phyloP scores from a whole-genome alignment of 768 basidiomycete species.

The Leccinellum albellum region DNA sequence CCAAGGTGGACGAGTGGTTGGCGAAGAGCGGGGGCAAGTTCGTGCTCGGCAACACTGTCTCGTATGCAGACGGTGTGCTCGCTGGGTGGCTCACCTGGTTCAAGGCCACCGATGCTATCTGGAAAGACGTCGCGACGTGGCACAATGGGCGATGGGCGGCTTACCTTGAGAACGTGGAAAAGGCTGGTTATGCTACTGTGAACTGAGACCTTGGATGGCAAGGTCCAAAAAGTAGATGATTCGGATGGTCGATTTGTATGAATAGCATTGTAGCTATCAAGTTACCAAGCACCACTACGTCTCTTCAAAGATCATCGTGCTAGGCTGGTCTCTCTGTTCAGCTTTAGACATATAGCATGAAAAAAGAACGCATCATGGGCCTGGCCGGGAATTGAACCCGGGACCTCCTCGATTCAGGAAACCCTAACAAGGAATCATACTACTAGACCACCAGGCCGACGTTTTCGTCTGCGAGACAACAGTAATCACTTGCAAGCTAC shows the following conservation, averaged over 20 bases:
- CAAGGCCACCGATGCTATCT: constrained; percentile 28
- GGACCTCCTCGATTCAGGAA: constrained; percentile 49
- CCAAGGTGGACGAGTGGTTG: constrained; percentile 30
- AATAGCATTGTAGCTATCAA: neutral
- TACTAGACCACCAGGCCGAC: constrained; percentile 54
- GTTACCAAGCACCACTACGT: neutral
- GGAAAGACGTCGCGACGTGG: constrained; percentile 35
- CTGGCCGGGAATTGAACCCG: constrained; percentile 59
- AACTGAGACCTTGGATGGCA: neutral
- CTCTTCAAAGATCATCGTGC: neutral
- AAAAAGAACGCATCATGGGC: constrained; percentile 23
- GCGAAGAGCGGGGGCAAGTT: constrained; percentile 29
- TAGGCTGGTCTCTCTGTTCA: too few relatives aligned
- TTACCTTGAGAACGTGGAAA: constrained; percentile 29
- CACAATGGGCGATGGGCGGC: constrained; percentile 39
- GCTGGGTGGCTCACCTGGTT: constrained; percentile 36
- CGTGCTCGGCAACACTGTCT: constrained; percentile 32
- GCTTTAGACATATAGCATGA: too few relatives aligned
- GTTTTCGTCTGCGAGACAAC: too few relatives aligned
- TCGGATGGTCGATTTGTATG: neutral
- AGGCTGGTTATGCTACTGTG: constrained; percentile 28
- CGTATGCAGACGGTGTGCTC: constrained; percentile 35
- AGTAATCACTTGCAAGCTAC: neutral
- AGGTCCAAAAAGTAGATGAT: neutral
- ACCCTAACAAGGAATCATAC: constrained; percentile 54